These are phyloP conservation scores for Nakazawaea laoshanensis DNA, from an alignment of 805 yeast species.

Conservation along the genomic window DNA sequence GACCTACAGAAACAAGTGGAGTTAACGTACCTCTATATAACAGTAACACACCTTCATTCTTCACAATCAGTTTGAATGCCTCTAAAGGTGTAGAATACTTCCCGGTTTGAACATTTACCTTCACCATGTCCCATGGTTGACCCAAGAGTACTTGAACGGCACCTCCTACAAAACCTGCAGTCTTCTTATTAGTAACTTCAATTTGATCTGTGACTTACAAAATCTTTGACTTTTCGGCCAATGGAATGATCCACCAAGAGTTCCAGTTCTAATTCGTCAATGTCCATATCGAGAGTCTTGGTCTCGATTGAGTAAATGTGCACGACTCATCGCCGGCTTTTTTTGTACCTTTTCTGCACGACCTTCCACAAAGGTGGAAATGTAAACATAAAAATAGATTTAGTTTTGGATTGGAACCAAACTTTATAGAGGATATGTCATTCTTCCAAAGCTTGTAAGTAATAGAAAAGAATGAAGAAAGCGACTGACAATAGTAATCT, in stretches of 20 bases:
- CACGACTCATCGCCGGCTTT: neutral
- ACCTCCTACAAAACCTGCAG: slow-evolving; percentile 48
- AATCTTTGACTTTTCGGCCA: slow-evolving; percentile 41
- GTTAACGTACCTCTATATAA: slow-evolving; percentile 63
- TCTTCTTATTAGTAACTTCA: slow-evolving; percentile 11
- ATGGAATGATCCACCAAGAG: slow-evolving; percentile 23
- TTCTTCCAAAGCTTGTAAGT: slow-evolving; percentile 13
- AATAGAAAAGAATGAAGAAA: neutral
- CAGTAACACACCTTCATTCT: slow-evolving; percentile 53
- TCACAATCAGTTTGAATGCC: slow-evolving; percentile 44
- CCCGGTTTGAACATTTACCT: slow-evolving; percentile 66
- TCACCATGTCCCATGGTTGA: slow-evolving; percentile 65
- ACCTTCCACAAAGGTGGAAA: too few species aligned
- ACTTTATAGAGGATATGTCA: too few species aligned
- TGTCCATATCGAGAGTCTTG: neutral
- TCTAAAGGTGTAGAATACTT: slow-evolving; percentile 42
- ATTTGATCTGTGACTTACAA: slow-evolving; percentile 18
- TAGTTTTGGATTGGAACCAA: too few species aligned
- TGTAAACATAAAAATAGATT: too few species aligned
- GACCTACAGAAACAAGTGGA: slow-evolving; percentile 63
- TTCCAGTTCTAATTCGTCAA: slow-evolving; percentile 2
- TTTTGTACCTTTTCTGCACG: too few species aligned
- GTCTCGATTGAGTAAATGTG: neutral
- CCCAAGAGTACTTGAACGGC: slow-evolving; percentile 49
- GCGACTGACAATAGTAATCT: slow-evolving; percentile 7